These are phyloP conservation scores for Solanum chacoense DNA, from an alignment of 305 asterid species.

Conservation along the genomic window DNA sequence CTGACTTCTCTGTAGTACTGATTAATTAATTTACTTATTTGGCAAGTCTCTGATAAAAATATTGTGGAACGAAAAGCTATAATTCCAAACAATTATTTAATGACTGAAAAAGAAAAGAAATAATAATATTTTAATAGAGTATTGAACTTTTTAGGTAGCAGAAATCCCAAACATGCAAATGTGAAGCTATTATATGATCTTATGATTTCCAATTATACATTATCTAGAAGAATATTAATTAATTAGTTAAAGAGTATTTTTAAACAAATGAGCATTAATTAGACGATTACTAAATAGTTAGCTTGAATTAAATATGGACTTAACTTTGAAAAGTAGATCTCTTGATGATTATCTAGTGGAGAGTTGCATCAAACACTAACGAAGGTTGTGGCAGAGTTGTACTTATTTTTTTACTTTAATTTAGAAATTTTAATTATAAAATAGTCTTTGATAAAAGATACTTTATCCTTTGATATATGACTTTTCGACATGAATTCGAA, in stretches of 20 bases:
- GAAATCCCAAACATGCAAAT: not conserved
- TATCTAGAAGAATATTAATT: not conserved
- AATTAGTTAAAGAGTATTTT: not conserved
- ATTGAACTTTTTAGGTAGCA: not conserved
- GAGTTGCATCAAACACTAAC: not conserved
- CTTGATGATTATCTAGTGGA: not conserved
- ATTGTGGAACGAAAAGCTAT: not conserved
- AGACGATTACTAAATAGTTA: not conserved
- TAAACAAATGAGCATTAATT: not conserved
- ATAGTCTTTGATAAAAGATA: fast-evolving
- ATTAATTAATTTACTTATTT: not conserved
- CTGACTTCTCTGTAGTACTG: not conserved
- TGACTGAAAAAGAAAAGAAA: not conserved
- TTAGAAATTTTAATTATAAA: not conserved
- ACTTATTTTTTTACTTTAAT: not conserved
- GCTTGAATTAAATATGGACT: not conserved
- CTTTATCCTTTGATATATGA: not conserved
- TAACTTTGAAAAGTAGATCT: not conserved
- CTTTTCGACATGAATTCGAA: not conserved
- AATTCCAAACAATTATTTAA: not conserved
- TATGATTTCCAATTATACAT: not conserved
- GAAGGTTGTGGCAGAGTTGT: not conserved
- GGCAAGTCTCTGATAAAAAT: not conserved
- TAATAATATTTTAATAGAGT: not conserved
- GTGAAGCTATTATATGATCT: not conserved